These are phyloP conservation scores for Monascus purpureus DNA, from an alignment of 495 filamentous ascomycete genomes.

Conservation along the genomic window DNA sequence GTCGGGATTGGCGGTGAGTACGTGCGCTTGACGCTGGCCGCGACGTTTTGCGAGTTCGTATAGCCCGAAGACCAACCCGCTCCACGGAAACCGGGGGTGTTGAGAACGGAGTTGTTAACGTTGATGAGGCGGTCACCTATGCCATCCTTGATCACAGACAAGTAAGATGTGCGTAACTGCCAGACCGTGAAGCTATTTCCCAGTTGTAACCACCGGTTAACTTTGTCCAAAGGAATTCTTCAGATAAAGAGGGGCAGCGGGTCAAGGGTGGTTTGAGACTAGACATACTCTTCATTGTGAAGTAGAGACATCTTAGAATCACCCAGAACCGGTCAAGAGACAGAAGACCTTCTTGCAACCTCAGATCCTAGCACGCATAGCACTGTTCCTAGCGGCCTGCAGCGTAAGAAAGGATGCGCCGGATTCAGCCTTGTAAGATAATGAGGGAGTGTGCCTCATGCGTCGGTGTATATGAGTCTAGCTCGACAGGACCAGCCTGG, in stretches of 20 bases:
- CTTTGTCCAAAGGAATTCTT: too few species aligned
- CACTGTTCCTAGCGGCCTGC: neutral
- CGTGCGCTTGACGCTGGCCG: slow-evolving; percentile 68
- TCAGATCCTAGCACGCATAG: neutral
- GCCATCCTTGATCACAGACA: slow-evolving; percentile 82
- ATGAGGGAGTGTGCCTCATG: too few species aligned
- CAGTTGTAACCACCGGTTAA: slow-evolving; percentile 7
- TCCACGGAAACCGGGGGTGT: slow-evolving; percentile 86
- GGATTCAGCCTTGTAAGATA: neutral
- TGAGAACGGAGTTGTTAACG: slow-evolving; percentile 78
- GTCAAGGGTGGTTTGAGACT: slow-evolving; percentile 1
- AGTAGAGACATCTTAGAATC: slow-evolving; percentile 66
- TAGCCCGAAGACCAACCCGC: slow-evolving; percentile 80
- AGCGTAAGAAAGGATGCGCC: slow-evolving; percentile 3
- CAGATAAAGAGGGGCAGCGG: slow-evolving; percentile 1
- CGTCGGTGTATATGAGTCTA: too few species aligned
- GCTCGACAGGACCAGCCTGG: slow-evolving; percentile 26
- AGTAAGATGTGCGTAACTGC: slow-evolving; percentile 82
- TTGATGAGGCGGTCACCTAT: slow-evolving; percentile 92
- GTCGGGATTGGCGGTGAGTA: slow-evolving; percentile 96
- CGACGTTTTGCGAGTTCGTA: slow-evolving; percentile 19
- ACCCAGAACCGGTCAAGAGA: neutral
- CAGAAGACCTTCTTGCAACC: neutral
- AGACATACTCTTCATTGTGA: slow-evolving; percentile 85
- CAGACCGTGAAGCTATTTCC: slow-evolving; percentile 70